These are phyloP conservation scores for Asclepias syriaca DNA, from an alignment of 257 asterid genomes.

Conservation along the genomic window DNA sequence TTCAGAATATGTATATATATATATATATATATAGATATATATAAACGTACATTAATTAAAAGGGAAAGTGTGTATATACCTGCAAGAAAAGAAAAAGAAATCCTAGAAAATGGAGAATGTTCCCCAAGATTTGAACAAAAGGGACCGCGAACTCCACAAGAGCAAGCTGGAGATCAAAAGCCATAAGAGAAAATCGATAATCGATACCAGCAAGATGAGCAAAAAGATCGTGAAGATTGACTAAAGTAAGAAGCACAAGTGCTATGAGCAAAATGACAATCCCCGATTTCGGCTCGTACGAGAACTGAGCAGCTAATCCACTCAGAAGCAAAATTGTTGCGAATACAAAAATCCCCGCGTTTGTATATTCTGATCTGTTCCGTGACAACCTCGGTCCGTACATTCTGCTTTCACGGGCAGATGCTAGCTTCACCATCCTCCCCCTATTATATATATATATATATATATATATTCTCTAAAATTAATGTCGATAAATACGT, in stretches of 20 bases:
- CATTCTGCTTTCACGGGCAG: conserved; percentile 71
- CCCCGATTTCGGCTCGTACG: conserved; percentile 64
- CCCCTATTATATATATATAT: not conserved
- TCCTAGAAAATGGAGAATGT: conserved; percentile 45
- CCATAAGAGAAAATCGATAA: conserved; percentile 46
- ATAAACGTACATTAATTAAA: not conserved
- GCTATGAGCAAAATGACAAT: conserved; percentile 55
- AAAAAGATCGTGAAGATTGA: conserved; percentile 68
- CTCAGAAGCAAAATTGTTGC: conserved; percentile 53
- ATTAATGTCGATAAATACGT: not conserved
- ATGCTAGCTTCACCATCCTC: conserved; percentile 80
- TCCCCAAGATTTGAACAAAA: conserved; percentile 39
- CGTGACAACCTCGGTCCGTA: conserved; percentile 70
- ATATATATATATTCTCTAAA: too few species aligned
- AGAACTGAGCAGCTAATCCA: conserved; percentile 67
- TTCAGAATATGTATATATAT: too few species aligned
- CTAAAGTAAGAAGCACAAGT: conserved; percentile 27
- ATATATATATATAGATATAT: too few species aligned
- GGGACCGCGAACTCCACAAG: conserved; percentile 81
- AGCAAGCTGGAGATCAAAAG: conserved; percentile 55
- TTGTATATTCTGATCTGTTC: conserved; percentile 67
- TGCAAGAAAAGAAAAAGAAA: conserved; percentile 64
- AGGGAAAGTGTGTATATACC: conserved; percentile 28
- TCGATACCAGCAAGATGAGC: conserved; percentile 82
- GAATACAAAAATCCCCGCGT: conserved; percentile 76